Conservation (phyloP, 768 basidiomycete species). For the Calvatia gigantea region DNA sequence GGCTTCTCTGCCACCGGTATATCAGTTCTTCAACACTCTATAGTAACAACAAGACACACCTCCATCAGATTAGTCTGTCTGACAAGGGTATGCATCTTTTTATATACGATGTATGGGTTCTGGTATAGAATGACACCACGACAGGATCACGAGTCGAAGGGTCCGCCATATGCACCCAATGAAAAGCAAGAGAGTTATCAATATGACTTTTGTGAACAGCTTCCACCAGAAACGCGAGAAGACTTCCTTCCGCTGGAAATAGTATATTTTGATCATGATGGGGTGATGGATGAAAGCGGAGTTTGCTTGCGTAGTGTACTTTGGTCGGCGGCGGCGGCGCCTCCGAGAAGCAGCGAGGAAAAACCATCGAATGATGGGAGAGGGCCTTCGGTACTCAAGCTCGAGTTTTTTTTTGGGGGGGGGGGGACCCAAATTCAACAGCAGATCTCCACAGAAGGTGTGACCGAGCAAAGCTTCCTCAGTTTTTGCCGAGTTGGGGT, state of each 20-base stretch:
- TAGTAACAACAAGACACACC: neutral
- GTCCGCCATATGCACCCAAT: neutral
- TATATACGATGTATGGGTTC: constrained; percentile 4
- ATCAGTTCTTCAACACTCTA: neutral
- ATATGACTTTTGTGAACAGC: neutral
- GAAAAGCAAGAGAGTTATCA: neutral
- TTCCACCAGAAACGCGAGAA: constrained; percentile 13
- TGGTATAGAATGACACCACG: constrained; percentile 5
- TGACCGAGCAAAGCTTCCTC: neutral
- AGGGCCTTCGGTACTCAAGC: neutral
- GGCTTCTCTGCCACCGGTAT: constrained; percentile 6
- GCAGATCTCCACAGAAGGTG: too few relatives aligned
- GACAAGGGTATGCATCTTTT: neutral
- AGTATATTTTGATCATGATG: neutral
- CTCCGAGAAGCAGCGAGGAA: constrained; percentile 1
- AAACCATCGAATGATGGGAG: neutral
- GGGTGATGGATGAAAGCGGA: constrained; percentile 10
- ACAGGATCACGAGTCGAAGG: neutral
- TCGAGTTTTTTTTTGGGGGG: too few relatives aligned
- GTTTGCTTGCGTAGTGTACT: constrained; percentile 5
- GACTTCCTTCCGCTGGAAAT: constrained; percentile 2
- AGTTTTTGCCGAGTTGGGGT: neutral
- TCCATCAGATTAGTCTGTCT: neutral
- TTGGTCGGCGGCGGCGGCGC: constrained; percentile 9
- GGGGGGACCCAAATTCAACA: neutral